Conservation (phyloP, 352 stramenopile species). For the Blastocystis sp. region DNA sequence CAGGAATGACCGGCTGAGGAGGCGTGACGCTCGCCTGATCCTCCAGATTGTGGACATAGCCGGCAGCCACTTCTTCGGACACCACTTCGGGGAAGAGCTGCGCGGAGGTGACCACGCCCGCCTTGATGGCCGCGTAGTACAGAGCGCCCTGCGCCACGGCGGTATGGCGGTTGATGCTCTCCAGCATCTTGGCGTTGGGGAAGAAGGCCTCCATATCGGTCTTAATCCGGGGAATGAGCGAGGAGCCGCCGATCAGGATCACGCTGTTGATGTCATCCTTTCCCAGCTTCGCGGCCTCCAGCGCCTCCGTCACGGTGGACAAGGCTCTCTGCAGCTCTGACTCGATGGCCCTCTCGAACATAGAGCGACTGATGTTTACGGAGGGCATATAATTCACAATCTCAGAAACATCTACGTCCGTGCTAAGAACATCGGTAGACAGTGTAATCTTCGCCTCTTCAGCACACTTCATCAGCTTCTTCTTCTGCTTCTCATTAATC, state of each 20-base stretch:
- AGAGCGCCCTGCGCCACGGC: conserved; percentile 93
- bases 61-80: too few relatives aligned
- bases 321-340: conserved; percentile 98
- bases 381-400: conserved; percentile 91
- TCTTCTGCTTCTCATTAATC: not conserved
- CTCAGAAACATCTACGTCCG: conserved; percentile 93
- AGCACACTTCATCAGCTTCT: not conserved
- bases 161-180: conserved; percentile 91
- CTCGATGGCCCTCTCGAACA: conserved; percentile 97
- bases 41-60: too few relatives aligned
- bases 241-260: conserved; percentile 95
- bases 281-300: conserved; percentile 89
- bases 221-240: conserved; percentile 94
- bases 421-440: conserved; percentile 86
- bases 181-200: conserved; percentile 71
- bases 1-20: too few relatives aligned
- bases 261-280: conserved; percentile 96
- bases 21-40: too few relatives aligned
- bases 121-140: not conserved
- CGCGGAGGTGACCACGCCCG: not conserved
- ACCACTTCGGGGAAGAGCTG: too few relatives aligned
- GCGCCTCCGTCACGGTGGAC: conserved; percentile 86
- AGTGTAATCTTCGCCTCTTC: conserved; percentile 76
- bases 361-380: conserved; percentile 81
- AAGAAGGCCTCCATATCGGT: conserved; percentile 95